Conservation (phyloP, 2,329 filamentous ascomycete species). For the Colletotrichum sp. region DNA sequence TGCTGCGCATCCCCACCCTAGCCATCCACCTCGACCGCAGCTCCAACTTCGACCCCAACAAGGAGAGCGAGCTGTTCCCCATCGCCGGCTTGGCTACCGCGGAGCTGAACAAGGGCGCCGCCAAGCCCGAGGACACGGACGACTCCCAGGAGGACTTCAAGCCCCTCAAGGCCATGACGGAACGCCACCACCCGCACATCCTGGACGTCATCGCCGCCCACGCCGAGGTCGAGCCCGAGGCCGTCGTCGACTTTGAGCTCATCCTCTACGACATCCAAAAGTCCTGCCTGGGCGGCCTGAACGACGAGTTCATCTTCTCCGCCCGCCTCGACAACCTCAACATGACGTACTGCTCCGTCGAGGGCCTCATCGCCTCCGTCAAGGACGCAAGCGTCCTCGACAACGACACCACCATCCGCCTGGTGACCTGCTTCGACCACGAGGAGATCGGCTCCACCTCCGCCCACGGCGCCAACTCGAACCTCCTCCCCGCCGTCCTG, state of each 20-base stretch:
- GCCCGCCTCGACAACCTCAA: constrained; percentile 94
- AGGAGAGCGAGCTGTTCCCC: constrained; percentile 94
- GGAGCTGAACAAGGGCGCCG: constrained; percentile 77
- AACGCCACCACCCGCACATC: constrained; percentile 89
- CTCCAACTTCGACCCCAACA: constrained; percentile 90
- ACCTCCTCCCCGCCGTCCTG: constrained; percentile 85
- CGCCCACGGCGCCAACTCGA: constrained; percentile 92
- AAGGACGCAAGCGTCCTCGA: constrained; percentile 68
- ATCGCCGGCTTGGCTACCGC: constrained; percentile 87
- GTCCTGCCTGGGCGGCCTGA: constrained; percentile 84
- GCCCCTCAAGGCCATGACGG: constrained; percentile 77
- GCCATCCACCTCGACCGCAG: constrained; percentile 93
- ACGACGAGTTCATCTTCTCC: constrained; percentile 95
- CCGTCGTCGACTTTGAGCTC: constrained; percentile 92
- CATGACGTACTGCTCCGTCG: constrained; percentile 93
- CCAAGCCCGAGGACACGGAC: constrained; percentile 40
- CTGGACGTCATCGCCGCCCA: constrained; percentile 85
- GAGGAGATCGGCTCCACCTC: constrained; percentile 95
- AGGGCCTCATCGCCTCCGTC: constrained; percentile 84
- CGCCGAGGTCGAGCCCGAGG: constrained; percentile 70
- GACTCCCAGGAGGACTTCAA: constrained; percentile 64
- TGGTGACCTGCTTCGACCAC: constrained; percentile 96
- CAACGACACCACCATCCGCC: constrained; percentile 79
- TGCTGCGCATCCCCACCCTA: constrained; percentile 90
- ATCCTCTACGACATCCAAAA: constrained; percentile 97